phyloP scores from a whole-genome alignment of 495 filamentous ascomycete species.

The Collariella sp. region DNA sequence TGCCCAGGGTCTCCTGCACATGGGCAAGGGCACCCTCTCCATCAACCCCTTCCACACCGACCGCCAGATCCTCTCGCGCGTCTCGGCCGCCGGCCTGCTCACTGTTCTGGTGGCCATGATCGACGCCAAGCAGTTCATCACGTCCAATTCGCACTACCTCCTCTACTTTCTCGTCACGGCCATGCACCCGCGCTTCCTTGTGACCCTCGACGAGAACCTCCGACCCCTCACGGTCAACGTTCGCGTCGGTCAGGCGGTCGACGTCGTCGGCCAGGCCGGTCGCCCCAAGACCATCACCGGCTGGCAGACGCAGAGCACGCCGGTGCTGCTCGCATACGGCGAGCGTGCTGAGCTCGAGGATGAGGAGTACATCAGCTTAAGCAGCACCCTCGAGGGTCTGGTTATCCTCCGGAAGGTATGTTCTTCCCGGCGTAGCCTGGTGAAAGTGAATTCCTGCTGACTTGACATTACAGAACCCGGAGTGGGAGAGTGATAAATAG shows the following conservation, averaged over 20 bases:
- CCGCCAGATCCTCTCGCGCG: slow-evolving; percentile 85
- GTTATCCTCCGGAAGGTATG: slow-evolving; percentile 93
- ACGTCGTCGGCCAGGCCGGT: slow-evolving; percentile 95
- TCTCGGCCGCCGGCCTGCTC: slow-evolving; percentile 82
- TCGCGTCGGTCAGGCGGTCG: slow-evolving; percentile 92
- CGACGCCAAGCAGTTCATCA: slow-evolving; percentile 90
- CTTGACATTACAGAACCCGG: slow-evolving; percentile 33
- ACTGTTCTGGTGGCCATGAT: slow-evolving; percentile 86
- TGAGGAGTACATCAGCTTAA: slow-evolving; percentile 89
- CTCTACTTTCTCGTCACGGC: slow-evolving; percentile 97
- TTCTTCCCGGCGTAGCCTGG: neutral
- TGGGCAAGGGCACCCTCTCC: slow-evolving; percentile 97
- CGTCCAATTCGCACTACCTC: slow-evolving; percentile 81
- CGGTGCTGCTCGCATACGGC: slow-evolving; percentile 83
- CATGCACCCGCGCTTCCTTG: slow-evolving; percentile 92
- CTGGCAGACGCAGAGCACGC: slow-evolving; percentile 98
- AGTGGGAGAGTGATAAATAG: slow-evolving; percentile 41
- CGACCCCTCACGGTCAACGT: slow-evolving; percentile 94
- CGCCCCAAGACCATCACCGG: slow-evolving; percentile 98
- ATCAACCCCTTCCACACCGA: slow-evolving; percentile 98
- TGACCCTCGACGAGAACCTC: slow-evolving; percentile 89
- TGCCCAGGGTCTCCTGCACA: slow-evolving; percentile 92
- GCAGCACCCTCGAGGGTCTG: slow-evolving; percentile 83
- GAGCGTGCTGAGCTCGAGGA: slow-evolving; percentile 96
- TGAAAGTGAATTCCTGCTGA: slow-evolving; percentile 12